Conservation (phyloP, 139 green algal genomes). For the Pseudopediastrum boryanum region DNA sequence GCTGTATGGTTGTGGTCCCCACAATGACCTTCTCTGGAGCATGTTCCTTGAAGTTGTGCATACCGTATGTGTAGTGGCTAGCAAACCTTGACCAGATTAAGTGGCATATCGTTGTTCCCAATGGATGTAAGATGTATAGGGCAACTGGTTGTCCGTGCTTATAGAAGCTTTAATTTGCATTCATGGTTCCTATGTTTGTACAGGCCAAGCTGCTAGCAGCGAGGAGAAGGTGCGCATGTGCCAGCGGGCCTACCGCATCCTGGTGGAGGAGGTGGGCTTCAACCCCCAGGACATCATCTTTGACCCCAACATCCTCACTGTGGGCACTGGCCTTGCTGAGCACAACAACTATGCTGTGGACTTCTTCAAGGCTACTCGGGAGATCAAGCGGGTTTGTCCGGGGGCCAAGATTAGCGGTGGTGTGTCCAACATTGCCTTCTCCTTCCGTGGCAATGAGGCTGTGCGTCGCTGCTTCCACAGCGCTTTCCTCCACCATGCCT, state of each 20-base stretch:
- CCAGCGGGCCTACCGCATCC: slow-evolving; percentile 89
- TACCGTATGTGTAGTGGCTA: too few species aligned
- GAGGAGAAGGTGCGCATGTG: slow-evolving; percentile 95
- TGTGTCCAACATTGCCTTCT: slow-evolving; percentile 99
- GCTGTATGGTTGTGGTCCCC: too few species aligned
- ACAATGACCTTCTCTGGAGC: too few species aligned
- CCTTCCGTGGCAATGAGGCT: slow-evolving; percentile 97
- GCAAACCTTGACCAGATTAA: too few species aligned
- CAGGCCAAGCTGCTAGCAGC: slow-evolving; percentile 76
- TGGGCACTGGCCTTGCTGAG: slow-evolving; percentile 95
- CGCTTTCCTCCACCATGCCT: slow-evolving; percentile 92
- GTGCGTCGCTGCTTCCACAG: slow-evolving; percentile 90
- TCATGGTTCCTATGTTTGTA: too few species aligned
- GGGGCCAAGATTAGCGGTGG: slow-evolving; percentile 95
- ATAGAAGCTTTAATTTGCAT: too few species aligned
- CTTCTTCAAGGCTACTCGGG: slow-evolving; percentile 91
- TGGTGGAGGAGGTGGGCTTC: slow-evolving; percentile 96
- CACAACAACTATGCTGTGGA: slow-evolving; percentile 99
- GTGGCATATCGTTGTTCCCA: too few species aligned
- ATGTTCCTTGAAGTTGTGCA: too few species aligned
- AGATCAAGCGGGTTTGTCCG: slow-evolving; percentile 96
- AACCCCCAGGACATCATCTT: slow-evolving; percentile 98
- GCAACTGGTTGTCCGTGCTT: too few species aligned
- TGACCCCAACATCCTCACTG: slow-evolving; percentile 98
- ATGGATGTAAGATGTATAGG: too few species aligned